phyloP scores from a whole-genome alignment of 2,329 filamentous ascomycete genomes.

The Chaetomiaceae sp. region DNA sequence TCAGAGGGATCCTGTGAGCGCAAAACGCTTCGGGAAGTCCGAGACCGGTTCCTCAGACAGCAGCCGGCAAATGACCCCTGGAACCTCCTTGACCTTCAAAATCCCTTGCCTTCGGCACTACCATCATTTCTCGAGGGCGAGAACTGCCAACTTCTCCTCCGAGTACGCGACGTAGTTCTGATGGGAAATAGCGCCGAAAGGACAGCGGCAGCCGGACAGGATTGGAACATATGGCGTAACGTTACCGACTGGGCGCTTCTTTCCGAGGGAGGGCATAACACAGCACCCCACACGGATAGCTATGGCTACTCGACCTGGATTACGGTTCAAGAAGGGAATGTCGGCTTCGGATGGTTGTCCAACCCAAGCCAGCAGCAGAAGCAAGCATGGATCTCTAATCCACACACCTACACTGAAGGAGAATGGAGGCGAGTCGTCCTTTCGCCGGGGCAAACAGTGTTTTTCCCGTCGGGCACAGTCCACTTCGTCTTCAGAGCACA shows the following conservation, averaged over 20 bases:
- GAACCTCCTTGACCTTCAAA: conserved; percentile 31
- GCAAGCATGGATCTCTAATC: not conserved
- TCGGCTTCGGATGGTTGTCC: not conserved
- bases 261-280: conserved; percentile 34
- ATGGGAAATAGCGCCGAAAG: conserved; percentile 33
- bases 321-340: conserved; percentile 24
- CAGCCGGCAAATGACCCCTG: conserved; percentile 19
- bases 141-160: conserved; percentile 30
- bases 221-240: conserved; percentile 34
- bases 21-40: not conserved
- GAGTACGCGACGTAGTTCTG: conserved; percentile 32
- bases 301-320: conserved; percentile 35
- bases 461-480: not conserved
- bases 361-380: not conserved
- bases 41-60: not conserved
- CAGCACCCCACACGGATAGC: conserved; percentile 33
- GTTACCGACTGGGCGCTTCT: conserved; percentile 33
- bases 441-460: not conserved
- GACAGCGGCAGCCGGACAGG: conserved; percentile 24
- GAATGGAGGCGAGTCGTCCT: not conserved
- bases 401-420: not conserved
- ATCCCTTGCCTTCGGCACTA: conserved; percentile 28
- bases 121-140: conserved; percentile 27
- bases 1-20: not conserved
- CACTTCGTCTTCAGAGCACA: not conserved